Conservation (phyloP, 1,284 basidiomycete genomes). For the Pholiota adiposa region DNA sequence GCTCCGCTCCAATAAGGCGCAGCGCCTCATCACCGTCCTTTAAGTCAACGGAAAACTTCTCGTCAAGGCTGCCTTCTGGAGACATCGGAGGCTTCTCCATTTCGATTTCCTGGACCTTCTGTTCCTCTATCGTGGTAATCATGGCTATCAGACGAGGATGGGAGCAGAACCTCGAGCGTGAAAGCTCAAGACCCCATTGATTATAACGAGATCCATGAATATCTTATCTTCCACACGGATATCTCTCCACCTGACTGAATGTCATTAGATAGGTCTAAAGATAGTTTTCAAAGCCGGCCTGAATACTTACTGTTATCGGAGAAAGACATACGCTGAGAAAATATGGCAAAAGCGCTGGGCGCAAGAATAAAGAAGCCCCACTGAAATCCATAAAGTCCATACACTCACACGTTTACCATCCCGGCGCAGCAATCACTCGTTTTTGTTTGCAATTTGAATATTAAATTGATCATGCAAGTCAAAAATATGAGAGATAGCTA, state of each 20-base stretch:
- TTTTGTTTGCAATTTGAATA: conserved; percentile 5
- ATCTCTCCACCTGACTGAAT: conserved; percentile 9
- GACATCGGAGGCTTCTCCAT: conserved; percentile 21
- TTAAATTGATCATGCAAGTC: conserved; percentile 18
- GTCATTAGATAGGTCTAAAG: conserved; percentile 16
- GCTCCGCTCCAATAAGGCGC: conserved; percentile 56
- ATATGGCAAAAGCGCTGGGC: conserved; percentile 9
- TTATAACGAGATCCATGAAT: conserved; percentile 11
- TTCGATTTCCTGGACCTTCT: conserved; percentile 23
- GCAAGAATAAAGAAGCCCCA: conserved; percentile 13
- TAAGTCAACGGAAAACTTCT: conserved; percentile 36
- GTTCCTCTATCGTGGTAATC: conserved; percentile 21
- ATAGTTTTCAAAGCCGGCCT: conserved; percentile 14
- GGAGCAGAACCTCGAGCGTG: not conserved
- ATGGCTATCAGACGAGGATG: conserved; percentile 8
- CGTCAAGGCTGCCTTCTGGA: conserved; percentile 22
- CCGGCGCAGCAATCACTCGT: conserved; percentile 10
- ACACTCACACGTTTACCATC: conserved; percentile 20
- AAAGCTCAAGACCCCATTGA: not conserved
- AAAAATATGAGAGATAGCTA: conserved; percentile 19
- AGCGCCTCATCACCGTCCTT: conserved; percentile 61
- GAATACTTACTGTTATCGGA: conserved; percentile 5
- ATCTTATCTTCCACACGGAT: conserved; percentile 15
- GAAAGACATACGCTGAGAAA: conserved; percentile 24
- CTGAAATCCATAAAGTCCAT: conserved; percentile 10